Base-by-base conservation (phyloP, 805 yeast species). In the Monosporozyma yasuniensis region DNA sequence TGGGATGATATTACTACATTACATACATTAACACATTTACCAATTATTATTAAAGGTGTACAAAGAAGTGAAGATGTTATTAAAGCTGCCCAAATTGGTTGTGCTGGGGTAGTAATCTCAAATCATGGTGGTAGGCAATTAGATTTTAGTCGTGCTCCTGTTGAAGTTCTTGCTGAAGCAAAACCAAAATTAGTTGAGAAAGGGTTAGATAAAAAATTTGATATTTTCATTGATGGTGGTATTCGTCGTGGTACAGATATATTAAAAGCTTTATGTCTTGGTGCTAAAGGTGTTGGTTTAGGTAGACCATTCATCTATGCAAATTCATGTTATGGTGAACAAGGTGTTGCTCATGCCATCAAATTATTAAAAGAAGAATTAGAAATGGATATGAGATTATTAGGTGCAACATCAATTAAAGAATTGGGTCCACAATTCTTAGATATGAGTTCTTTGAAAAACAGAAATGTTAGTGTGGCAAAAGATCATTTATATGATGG, bases 101-200 rank as follows among this genome's bases (percentile, higher is more conserved):
- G 78, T 27, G 78, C 80, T 42, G 96, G 90, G 41, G 83, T 87
- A n/a, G 87, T 88, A 3, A 60, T 87, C 47, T 86, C 95, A 2
- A 88, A 87, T 63, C 96, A 87, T 67, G 96, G 96, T 52, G 96
- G 96, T 41, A 73, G 96, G 53, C 96, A 87, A 66, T 70, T 88
- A 50, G 96, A 88, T 66, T 85, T 79, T 60, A 74, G 95, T 0
- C 76, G 86, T n/a, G 80, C 95, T 0, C 84, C 90, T 1, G 72
- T 88, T 34, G 86, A 82, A 63, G 78, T 85, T 4, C 69, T 88
- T 46, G 85, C 84, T 4, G 96, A 86, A 53, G 76, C 81, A 2
- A 77, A 77, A 73, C 81, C 80, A 6, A 58, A 72, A 3, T 65
- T 81, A 50, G 70, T 69, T 46, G 70, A 71, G 48, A 70, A 68